Evolutionary conservation across 75 land plant genomes (phyloP).

Genomic region (Cryptomeria japonica): DNA sequence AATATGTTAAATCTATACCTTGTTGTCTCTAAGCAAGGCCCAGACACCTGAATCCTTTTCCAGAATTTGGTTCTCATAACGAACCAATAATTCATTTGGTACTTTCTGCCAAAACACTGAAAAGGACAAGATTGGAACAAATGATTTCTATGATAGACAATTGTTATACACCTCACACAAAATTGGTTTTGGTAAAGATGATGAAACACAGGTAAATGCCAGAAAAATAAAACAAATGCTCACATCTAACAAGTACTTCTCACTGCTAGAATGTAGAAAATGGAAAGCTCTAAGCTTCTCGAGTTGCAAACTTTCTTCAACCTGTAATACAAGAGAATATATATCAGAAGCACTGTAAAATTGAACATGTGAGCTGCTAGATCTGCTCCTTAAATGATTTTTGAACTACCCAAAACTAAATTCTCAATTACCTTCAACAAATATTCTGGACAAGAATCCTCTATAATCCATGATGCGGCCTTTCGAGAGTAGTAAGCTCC

Average conservation of each 20-base stretch:
- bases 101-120: slow-evolving; percentile 31
- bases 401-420: background rate
- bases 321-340: slow-evolving; percentile 12
- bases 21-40: background rate
- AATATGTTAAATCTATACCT: background rate
- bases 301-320: slow-evolving; percentile 76
- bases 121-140: background rate
- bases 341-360: background rate
- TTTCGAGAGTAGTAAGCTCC: slow-evolving; percentile 76
- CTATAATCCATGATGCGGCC: slow-evolving; percentile 86
- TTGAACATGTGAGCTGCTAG: background rate
- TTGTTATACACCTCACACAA: background rate
- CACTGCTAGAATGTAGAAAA: slow-evolving; percentile 85
- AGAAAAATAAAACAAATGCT: background rate
- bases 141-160: background rate
- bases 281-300: slow-evolving; percentile 86
- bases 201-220: background rate
- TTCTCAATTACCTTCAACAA: slow-evolving; percentile 67
- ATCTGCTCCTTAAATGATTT: background rate
- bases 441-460: slow-evolving; percentile 92
- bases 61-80: slow-evolving; percentile 66
- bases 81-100: slow-evolving; percentile 70
- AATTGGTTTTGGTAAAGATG: background rate
- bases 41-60: slow-evolving; percentile 31
- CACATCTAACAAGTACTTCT: slow-evolving; percentile 77